Evolutionary conservation across 2,329 filamentous ascomycete genomes (phyloP).

Genomic region (Orbilia javanica): DNA sequence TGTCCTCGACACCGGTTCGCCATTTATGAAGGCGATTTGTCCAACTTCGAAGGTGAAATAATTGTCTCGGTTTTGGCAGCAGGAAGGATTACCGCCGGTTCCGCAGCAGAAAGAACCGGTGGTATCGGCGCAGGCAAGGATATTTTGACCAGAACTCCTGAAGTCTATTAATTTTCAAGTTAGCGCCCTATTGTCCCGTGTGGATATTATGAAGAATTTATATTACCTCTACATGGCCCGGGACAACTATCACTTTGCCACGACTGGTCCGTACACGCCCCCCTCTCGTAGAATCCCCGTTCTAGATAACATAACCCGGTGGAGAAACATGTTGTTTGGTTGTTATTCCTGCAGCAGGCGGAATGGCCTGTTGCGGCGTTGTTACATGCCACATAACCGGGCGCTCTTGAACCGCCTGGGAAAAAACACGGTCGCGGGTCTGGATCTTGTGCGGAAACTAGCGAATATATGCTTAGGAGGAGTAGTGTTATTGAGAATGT

Average conservation of each 20-base stretch:
- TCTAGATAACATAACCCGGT: constrained; percentile 49
- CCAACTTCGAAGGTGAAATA: constrained; percentile 47
- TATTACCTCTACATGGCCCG: constrained; percentile 43
- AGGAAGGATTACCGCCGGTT: constrained; percentile 40
- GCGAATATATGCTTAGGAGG: constrained; percentile 16
- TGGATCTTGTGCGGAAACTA: constrained; percentile 34
- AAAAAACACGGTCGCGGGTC: constrained; percentile 40
- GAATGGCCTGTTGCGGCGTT: constrained; percentile 37
- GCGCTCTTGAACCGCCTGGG: constrained; percentile 19
- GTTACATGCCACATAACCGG: constrained; percentile 41
- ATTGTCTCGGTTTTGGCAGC: constrained; percentile 24
- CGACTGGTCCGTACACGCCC: constrained; percentile 48
- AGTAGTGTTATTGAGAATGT: constrained; percentile 32
- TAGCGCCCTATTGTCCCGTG: not conserved
- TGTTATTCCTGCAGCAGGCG: constrained; percentile 46
- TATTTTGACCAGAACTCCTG: constrained; percentile 39
- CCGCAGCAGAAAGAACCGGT: constrained; percentile 43
- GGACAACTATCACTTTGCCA: constrained; percentile 54
- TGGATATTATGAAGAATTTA: not conserved
- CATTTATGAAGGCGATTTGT: constrained; percentile 55
- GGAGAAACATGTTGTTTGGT: constrained; percentile 47
- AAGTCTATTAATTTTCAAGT: constrained; percentile 21
- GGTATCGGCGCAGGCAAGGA: constrained; percentile 43
- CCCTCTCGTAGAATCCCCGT: constrained; percentile 36
- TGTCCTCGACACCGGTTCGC: constrained; percentile 29